Evolutionary conservation across 2,329 filamentous ascomycete species (phyloP).

Genomic region (Epichloe gansuensis): DNA sequence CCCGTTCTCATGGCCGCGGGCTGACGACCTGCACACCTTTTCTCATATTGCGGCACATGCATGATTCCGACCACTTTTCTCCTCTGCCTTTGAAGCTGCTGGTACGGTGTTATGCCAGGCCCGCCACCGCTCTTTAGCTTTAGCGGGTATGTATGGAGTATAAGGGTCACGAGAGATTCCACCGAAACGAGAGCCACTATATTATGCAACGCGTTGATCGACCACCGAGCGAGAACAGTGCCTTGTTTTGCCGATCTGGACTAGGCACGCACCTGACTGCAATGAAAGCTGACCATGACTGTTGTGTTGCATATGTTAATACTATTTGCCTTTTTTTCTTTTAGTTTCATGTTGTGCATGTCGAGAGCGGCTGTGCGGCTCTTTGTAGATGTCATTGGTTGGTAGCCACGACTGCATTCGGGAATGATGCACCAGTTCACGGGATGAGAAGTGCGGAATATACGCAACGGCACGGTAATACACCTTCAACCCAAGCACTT

Average conservation of each 20-base stretch:
- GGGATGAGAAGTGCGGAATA: no score
- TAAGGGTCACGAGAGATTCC: neutral
- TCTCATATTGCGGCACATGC: neutral
- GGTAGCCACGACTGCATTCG: no score
- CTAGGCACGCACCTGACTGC: neutral
- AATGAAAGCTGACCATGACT: neutral
- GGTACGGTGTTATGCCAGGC: no score
- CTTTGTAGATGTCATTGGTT: neutral
- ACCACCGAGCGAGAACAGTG: no score
- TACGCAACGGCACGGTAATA: no score
- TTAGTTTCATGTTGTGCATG: neutral
- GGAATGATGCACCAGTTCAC: no score
- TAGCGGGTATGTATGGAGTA: neutral
- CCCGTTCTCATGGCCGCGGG: slow-evolving; percentile 3
- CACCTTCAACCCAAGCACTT: no score
- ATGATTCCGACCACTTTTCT: neutral
- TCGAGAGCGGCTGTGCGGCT: neutral
- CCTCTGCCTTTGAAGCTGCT: no score
- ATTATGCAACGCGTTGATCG: no score
- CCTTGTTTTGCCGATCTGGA: neutral
- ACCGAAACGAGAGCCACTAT: neutral
- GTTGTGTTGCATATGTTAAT: neutral
- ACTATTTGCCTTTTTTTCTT: no score
- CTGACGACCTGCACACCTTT: neutral
- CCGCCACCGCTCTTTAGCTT: neutral